Evolutionary conservation across 176 grass and related monocot species (phyloP).

Genomic region (Pontederia paniculata): DNA sequence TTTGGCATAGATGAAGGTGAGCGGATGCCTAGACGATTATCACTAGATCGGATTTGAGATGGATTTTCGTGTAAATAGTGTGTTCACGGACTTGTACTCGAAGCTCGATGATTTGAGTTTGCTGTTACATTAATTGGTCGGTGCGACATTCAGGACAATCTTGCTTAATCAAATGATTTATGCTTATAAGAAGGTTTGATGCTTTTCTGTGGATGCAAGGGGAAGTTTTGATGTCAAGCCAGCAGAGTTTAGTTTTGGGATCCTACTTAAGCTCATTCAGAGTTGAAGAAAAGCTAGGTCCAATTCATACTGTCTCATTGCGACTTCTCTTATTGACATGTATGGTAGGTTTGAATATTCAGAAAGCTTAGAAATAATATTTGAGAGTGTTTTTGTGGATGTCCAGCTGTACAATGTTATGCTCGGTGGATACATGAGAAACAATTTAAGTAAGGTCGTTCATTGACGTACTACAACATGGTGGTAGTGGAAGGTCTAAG

Average conservation of each 20-base stretch:
- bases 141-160: slow-evolving; percentile 15
- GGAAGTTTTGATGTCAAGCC: slow-evolving; percentile 13
- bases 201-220: slow-evolving; percentile 19
- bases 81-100: slow-evolving; percentile 25
- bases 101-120: slow-evolving; percentile 16
- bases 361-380: slow-evolving; percentile 21
- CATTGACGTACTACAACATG: slow-evolving; percentile 20
- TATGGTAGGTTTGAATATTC: slow-evolving; percentile 23
- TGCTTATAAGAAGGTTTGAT: slow-evolving; percentile 10
- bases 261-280: slow-evolving; percentile 25
- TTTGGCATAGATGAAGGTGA: slow-evolving; percentile 22
- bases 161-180: slow-evolving; percentile 29
- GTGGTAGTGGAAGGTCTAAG: slow-evolving; percentile 16
- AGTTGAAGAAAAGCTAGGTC: slow-evolving; percentile 29
- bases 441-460: slow-evolving; percentile 12
- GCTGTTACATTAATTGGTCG: slow-evolving; percentile 4
- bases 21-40: slow-evolving; percentile 18
- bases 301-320: slow-evolving; percentile 23
- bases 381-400: slow-evolving; percentile 14
- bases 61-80: slow-evolving; percentile 15
- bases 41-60: slow-evolving; percentile 8
- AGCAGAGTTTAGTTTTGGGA: slow-evolving; percentile 27
- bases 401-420: slow-evolving; percentile 26
- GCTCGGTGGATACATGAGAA: slow-evolving; percentile 32
- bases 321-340: slow-evolving; percentile 39